A percentile compares a stretch with the other conserved stretches of the same genome.
Evolutionary conservation across 2,329 filamentous ascomycete species (phyloP).

Genomic region (Pyrenophora teres): DNA sequence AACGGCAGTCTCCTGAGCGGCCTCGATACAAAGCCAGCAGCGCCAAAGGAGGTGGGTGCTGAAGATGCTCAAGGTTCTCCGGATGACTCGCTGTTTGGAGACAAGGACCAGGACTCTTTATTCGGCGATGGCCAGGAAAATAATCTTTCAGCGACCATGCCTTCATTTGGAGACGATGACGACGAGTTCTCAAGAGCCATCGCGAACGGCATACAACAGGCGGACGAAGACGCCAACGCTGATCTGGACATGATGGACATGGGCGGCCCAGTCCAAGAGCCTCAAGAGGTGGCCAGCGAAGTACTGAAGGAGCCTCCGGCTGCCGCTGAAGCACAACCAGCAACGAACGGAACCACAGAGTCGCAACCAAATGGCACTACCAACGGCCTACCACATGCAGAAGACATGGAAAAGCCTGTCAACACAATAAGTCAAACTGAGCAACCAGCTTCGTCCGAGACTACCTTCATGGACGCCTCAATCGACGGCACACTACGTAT

Average conservation of each 20-base stretch:
- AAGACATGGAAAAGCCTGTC: slow-evolving; percentile 47
- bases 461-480: slow-evolving; percentile 84
- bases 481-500: slow-evolving; percentile 88
- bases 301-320: slow-evolving; percentile 26
- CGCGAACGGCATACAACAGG: slow-evolving; percentile 57
- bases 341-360: slow-evolving; percentile 28
- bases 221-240: slow-evolving; percentile 48
- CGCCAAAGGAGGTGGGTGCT: slow-evolving; percentile 46
- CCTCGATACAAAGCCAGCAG: slow-evolving; percentile 30
- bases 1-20: slow-evolving; percentile 59
- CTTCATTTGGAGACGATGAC: slow-evolving; percentile 74
- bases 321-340: slow-evolving; percentile 18
- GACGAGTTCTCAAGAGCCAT: slow-evolving; percentile 81
- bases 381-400: slow-evolving; percentile 60
- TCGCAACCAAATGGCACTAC: slow-evolving; percentile 16
- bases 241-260: slow-evolving; percentile 54
- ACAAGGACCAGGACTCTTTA: slow-evolving; percentile 73
- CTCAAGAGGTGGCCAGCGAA: slow-evolving; percentile 31
- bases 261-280: slow-evolving; percentile 50
- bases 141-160: slow-evolving; percentile 50
- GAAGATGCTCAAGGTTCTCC: slow-evolving; percentile 68
- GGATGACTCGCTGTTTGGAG: slow-evolving; percentile 82
- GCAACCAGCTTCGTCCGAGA: slow-evolving; percentile 64
- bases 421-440: slow-evolving; percentile 42
- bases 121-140: slow-evolving; percentile 73